Conservation (phyloP, 163 green algal genomes). For the Scenedesmus sp. region DNA sequence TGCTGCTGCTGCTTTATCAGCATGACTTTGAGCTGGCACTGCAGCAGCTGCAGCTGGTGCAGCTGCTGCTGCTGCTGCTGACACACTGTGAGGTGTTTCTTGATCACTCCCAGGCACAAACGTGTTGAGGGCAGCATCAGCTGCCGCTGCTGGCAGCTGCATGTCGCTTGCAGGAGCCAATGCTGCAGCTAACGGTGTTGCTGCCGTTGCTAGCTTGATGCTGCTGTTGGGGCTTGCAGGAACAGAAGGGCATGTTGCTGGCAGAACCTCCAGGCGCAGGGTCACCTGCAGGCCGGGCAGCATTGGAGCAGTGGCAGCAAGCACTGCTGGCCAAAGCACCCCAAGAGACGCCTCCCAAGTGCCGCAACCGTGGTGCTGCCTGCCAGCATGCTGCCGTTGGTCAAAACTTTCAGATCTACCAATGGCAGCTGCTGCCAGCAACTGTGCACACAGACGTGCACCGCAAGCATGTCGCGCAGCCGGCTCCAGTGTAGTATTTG, state of each 20-base stretch:
- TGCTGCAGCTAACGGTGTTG: not conserved
- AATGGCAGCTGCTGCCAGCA: not conserved
- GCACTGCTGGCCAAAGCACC: not conserved
- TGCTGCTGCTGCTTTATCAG: not conserved
- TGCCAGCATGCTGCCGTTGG: not conserved
- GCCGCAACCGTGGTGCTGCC: not conserved
- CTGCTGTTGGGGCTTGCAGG: not conserved
- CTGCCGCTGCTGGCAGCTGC: not conserved
- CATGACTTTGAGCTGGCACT: not conserved
- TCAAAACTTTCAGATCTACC: not conserved
- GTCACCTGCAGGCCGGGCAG: not conserved
- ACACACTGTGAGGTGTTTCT: too few species aligned
- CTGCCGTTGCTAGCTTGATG: not conserved
- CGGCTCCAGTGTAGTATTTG: not conserved
- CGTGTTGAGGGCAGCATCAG: not conserved
- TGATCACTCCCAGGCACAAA: not conserved
- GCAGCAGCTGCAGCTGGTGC: not conserved
- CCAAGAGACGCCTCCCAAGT: too few species aligned
- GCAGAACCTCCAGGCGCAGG: conserved; percentile 20
- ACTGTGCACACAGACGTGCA: not conserved
- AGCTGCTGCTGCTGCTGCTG: not conserved
- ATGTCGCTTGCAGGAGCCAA: not conserved
- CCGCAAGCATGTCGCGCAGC: not conserved
- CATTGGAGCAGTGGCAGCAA: too few species aligned
- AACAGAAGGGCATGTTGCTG: not conserved